Evolutionary conservation across 345 rosid genomes (phyloP).

Genomic region (Arabidopsis suecica): DNA sequence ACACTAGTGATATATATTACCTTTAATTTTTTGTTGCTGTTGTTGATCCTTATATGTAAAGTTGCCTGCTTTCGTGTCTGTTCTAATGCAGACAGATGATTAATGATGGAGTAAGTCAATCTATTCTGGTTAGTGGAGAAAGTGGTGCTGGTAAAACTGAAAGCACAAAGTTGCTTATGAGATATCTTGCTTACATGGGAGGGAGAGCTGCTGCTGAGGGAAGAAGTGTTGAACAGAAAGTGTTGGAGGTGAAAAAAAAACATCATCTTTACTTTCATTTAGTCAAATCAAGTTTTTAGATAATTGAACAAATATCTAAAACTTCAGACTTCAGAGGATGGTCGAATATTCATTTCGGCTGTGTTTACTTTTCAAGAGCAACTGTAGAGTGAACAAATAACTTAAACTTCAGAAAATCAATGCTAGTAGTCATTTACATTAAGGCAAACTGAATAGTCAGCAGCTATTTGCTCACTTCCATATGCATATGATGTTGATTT

Average conservation of each 20-base stretch:
- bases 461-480: conserved; percentile 20
- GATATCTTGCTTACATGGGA: conserved; percentile 99
- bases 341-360: conserved; percentile 4
- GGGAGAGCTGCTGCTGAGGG: conserved; percentile 96
- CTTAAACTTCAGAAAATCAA: not conserved
- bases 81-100: conserved; percentile 79
- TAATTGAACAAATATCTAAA: conserved; percentile 9
- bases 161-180: conserved; percentile 96
- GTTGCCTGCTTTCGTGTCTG: not conserved
- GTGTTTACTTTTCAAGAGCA: conserved; percentile 25
- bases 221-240: conserved; percentile 97
- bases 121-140: conserved; percentile 98
- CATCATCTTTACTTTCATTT: not conserved
- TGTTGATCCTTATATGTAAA: conserved; percentile 1
- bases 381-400: conserved; percentile 3
- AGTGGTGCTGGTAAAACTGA: conserved; percentile 99
- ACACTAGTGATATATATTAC: not conserved
- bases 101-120: conserved; percentile 86
- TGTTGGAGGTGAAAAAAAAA: conserved; percentile 73
- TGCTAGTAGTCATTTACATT: conserved; percentile 25
- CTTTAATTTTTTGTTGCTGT: not conserved
- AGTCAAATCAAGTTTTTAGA: conserved; percentile 27
- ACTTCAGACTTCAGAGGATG: conserved; percentile 29
- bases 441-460: conserved; percentile 20
- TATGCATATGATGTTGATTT: conserved; percentile 21